Evolutionary conservation across 768 basidiomycete genomes (phyloP).

Genomic region (Naganishia kalamii): DNA sequence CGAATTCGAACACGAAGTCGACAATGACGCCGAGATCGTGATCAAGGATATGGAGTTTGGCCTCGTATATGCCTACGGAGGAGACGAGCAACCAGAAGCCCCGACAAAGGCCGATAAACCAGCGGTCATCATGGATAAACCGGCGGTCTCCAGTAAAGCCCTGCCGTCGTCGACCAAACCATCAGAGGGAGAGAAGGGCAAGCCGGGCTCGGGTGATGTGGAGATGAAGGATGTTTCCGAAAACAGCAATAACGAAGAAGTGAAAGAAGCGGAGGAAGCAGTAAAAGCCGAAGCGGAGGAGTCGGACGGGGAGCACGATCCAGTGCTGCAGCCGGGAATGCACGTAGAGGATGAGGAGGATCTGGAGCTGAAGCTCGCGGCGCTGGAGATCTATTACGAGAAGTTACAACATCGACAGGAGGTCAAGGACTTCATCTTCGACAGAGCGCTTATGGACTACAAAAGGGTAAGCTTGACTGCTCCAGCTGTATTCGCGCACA

Average conservation of each 20-base stretch:
- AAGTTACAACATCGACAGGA: conserved; percentile 77
- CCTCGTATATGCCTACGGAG: conserved; percentile 74
- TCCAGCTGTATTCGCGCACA: background rate
- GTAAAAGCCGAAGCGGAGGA: conserved; percentile 19
- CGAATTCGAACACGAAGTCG: conserved; percentile 94
- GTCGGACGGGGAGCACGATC: conserved; percentile 24
- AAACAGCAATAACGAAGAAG: background rate
- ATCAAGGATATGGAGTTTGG: conserved; percentile 96
- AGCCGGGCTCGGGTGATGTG: background rate
- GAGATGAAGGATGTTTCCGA: background rate
- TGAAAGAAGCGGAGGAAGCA: conserved; percentile 7
- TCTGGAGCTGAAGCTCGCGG: conserved; percentile 74
- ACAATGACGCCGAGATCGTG: conserved; percentile 91
- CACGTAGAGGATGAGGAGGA: conserved; percentile 76
- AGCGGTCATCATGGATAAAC: background rate
- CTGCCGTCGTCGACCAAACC: conserved; percentile 12
- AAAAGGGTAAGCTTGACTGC: conserved; percentile 65
- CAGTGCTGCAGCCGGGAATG: conserved; percentile 26
- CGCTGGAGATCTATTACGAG: conserved; percentile 86
- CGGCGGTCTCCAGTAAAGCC: conserved; percentile 8
- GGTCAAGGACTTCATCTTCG: conserved; percentile 81
- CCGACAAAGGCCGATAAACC: conserved; percentile 26
- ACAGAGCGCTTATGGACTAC: conserved; percentile 82
- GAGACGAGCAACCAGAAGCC: conserved; percentile 61
- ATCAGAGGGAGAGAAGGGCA: conserved; percentile 15